A percentile compares a stretch with the other conserved stretches of the same genome.
These are phyloP conservation scores for Ananas comosus DNA, from an alignment of 176 grass and related monocot species.

Conservation along the genomic window DNA sequence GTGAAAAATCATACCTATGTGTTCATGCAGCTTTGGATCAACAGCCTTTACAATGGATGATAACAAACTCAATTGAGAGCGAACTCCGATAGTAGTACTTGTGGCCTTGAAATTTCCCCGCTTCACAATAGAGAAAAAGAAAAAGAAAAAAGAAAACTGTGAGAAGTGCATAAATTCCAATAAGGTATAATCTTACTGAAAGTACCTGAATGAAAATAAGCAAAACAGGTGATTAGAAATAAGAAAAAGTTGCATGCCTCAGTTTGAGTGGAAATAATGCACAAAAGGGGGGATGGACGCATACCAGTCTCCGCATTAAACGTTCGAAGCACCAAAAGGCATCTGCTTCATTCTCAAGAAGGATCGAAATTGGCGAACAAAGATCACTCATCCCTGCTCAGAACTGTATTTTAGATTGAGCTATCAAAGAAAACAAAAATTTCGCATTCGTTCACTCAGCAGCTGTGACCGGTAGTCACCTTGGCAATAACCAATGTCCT, in stretches of 20 bases:
- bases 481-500: slow-evolving; percentile 90
- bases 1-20: slow-evolving; percentile 54
- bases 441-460: background rate
- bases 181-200: background rate
- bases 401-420: slow-evolving; percentile 9
- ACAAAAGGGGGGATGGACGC: background rate
- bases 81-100: slow-evolving; percentile 86
- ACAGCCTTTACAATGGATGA: slow-evolving; percentile 75
- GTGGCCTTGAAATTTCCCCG: slow-evolving; percentile 84
- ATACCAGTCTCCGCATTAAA: slow-evolving; percentile 95
- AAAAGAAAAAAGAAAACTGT: background rate
- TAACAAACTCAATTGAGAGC: slow-evolving; percentile 61
- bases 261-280: slow-evolving; percentile 3
- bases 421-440: slow-evolving; percentile 1
- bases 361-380: slow-evolving; percentile 87
- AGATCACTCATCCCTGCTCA: slow-evolving; percentile 94
- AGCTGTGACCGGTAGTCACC: slow-evolving; percentile 30
- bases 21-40: slow-evolving; percentile 89
- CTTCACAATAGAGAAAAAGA: slow-evolving; percentile 19
- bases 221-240: background rate
- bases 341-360: slow-evolving; percentile 93
- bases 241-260: background rate
- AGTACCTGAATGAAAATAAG: background rate
- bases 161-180: background rate
- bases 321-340: slow-evolving; percentile 99